phyloP scores from a whole-genome alignment of 768 basidiomycete species.

The Leccinum sublutescens region DNA sequence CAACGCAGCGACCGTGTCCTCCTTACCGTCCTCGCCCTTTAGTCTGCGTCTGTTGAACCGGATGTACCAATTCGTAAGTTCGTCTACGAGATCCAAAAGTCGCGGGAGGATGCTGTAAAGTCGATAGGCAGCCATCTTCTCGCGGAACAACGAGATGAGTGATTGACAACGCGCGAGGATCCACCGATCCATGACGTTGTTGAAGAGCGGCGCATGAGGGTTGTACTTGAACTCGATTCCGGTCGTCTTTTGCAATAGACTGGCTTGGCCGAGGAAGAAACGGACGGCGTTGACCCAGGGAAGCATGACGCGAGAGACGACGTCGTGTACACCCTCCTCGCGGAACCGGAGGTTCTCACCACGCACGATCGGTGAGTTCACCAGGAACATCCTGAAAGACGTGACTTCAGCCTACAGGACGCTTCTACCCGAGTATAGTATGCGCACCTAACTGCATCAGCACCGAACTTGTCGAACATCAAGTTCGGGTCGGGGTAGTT shows the following conservation, averaged over 20 bases:
- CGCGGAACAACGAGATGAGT: constrained; percentile 83
- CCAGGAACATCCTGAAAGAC: constrained; percentile 82
- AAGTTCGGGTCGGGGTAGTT: constrained; percentile 97
- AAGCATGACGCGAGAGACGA: constrained; percentile 91
- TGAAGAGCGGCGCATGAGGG: constrained; percentile 76
- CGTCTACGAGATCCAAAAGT: constrained; percentile 87
- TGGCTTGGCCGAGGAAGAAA: constrained; percentile 96
- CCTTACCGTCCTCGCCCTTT: constrained; percentile 90
- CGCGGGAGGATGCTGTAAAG: constrained; percentile 98
- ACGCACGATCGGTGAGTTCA: constrained; percentile 97
- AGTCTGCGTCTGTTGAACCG: constrained; percentile 95
- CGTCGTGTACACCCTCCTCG: constrained; percentile 96
- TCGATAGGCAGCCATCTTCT: constrained; percentile 97
- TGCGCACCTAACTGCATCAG: constrained; percentile 84
- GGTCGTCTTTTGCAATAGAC: constrained; percentile 77
- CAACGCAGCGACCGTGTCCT: constrained; percentile 83
- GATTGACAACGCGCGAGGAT: constrained; percentile 98
- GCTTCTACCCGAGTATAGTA: not conserved
- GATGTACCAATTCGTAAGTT: constrained; percentile 99
- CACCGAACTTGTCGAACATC: constrained; percentile 88
- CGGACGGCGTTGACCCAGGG: constrained; percentile 99
- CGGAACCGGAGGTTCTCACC: constrained; percentile 98
- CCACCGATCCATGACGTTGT: constrained; percentile 99
- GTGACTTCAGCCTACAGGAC: not conserved
- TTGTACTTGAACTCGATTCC: constrained; percentile 83